Evolutionary conservation across 345 rosid species (phyloP), one percentile per base, ranked within the genome.

Genomic region (Citrus medica): DNA sequence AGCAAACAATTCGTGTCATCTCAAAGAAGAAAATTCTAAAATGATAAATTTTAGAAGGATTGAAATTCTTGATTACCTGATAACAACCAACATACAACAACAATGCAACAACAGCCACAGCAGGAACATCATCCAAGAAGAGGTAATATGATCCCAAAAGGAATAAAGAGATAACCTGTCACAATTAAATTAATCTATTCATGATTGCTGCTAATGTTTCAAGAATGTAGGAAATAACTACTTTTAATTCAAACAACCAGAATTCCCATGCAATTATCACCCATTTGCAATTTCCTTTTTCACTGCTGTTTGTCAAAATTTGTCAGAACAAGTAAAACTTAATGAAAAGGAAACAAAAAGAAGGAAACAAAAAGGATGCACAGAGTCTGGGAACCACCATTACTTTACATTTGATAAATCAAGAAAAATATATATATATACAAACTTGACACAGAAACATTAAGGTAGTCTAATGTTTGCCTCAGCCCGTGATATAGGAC

Each of bases 21-120:
- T 42, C 66, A 46, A 76, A 72, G 24, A 68, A 40, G 27, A 73
- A 22, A 55, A 60, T 65, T 75, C 51, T 58, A 67, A 33, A 37
- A 73, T 66, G n/a, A 61, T 32, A n/a, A 63, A 48, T 37, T 59
- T 71, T 40, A 27, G 25, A 12, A 53, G 75, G 55, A 74, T 56
- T 67, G 72, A 65, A 67, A 64, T 65, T 77, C 48, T 68, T n/a
- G 73, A 46, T 82, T 82, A 94, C 98, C 98, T 94, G 98, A 85
- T 95, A 95, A 84, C 98, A 95, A 5, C 98, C 98, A 66, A 93
- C 98, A 77, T 95, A 95, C 74, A 93, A 79, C 67, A 95, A 90
- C 87, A 95, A 83, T 25, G 93, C 98, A 76, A 81, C 87, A 53
- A 95, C 98, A 72, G 98, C 97, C 28, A 92, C 75, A 80, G 71